Evolutionary conservation across 257 asterid species (phyloP), one percentile per base, ranked within the genome.

Genomic region (Coffea eugenioides): DNA sequence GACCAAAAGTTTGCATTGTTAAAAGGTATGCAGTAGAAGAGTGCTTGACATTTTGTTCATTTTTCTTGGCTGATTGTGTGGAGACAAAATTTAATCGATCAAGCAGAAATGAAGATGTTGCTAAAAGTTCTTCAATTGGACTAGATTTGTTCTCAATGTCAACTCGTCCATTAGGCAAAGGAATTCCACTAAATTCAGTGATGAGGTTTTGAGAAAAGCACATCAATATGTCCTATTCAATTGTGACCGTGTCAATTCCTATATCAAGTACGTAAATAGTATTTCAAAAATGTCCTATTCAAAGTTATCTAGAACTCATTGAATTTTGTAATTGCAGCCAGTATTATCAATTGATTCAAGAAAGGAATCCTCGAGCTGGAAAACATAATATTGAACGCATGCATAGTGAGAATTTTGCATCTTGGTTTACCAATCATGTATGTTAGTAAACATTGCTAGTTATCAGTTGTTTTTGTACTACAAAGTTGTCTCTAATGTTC

Each of bases 191-290:
- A 13, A 7, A 46, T 62, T 45, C 14, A n/a, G n/a, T n/a, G n/a
- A n/a, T n/a, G n/a, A n/a, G n/a, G n/a, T n/a, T 11, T 9, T 61
- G 11, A 41, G 43, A 14, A 76, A 61, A 36, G 78, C 68, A 54
- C 69, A 74, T 56, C 46, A 57, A n/a, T 74, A 74, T 74, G 79
- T 76, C 5, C 25, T 59, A 36, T 76, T 76, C 21, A 76, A 76
- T 61, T 76, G 71, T 76, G 13, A 76, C 1, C 15, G 0, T 2
- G 21, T 45, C 9, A 41, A 61, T 23, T 43, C 79, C 7, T 76
- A 59, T 39, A 59, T 76, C 15, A 48, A 52, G 77, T 73, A 73
- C 51, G 48, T 73, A 21, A 51, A 11, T 12, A 51, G 18, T 51
- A 54, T 4, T 15, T 54, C 15, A 18, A 54, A 54, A 39, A 39